A percentile compares a stretch with the other conserved stretches of the same genome.
Evolutionary conservation across 2,329 filamentous ascomycete species (phyloP).

Genomic region (Penicillium sp.): DNA sequence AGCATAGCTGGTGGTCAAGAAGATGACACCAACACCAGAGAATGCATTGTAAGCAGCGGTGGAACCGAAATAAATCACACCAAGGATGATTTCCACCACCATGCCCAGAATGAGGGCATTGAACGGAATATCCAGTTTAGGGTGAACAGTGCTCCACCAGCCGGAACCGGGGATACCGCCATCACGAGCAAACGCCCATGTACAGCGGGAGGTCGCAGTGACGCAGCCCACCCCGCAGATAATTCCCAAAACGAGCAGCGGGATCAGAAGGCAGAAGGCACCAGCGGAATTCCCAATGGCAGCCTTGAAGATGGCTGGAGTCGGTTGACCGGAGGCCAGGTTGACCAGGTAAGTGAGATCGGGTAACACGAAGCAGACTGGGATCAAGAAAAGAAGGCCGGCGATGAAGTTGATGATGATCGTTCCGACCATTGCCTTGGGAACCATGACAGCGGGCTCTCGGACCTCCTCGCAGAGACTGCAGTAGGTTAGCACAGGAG

Average conservation of each 20-base stretch:
- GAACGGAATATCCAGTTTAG: slow-evolving; percentile 66
- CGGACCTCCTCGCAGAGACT: slow-evolving; percentile 69
- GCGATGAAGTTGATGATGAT: slow-evolving; percentile 66
- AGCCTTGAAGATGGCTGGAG: slow-evolving; percentile 71
- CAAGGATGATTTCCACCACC: slow-evolving; percentile 67
- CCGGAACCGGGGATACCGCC: slow-evolving; percentile 69
- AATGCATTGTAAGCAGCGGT: slow-evolving; percentile 77
- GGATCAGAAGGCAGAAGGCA: slow-evolving; percentile 71
- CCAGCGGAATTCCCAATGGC: slow-evolving; percentile 70
- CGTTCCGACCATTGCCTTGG: slow-evolving; percentile 68
- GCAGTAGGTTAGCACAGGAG: slow-evolving; percentile 11
- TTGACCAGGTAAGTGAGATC: slow-evolving; percentile 62
- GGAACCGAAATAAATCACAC: slow-evolving; percentile 77
- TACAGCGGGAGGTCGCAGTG: slow-evolving; percentile 70
- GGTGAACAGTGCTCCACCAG: slow-evolving; percentile 66
- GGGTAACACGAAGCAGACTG: slow-evolving; percentile 72
- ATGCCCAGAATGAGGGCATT: slow-evolving; percentile 69
- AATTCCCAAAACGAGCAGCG: slow-evolving; percentile 68
- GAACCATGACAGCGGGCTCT: slow-evolving; percentile 65
- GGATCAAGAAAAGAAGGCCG: slow-evolving; percentile 67
- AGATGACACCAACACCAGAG: slow-evolving; percentile 77
- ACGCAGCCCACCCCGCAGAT: slow-evolving; percentile 69
- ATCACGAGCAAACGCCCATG: slow-evolving; percentile 72
- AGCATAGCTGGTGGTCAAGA: slow-evolving; percentile 69
- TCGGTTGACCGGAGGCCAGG: slow-evolving; percentile 70